phyloP scores from a whole-genome alignment of 305 asterid species.

The Solanum hybrid region DNA sequence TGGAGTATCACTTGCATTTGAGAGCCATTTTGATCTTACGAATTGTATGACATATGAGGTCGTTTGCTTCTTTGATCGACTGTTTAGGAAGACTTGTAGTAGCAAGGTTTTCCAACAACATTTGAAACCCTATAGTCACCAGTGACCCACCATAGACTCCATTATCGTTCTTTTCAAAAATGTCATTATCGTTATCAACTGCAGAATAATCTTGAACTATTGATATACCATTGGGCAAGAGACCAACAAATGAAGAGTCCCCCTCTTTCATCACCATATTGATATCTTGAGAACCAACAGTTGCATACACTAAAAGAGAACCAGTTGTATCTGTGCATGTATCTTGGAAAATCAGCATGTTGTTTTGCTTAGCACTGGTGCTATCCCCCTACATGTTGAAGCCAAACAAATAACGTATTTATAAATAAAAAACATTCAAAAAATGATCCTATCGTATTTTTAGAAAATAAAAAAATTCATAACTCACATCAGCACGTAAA shows the following conservation, averaged over 20 bases:
- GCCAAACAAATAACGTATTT: not conserved
- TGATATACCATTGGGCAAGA: not conserved
- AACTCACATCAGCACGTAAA: not conserved
- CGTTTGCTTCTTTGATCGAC: slow-evolving; percentile 45
- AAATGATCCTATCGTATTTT: not conserved
- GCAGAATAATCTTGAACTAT: slow-evolving; percentile 9
- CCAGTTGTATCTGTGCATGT: not conserved
- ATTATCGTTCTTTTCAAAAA: not conserved
- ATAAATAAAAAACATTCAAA: not conserved
- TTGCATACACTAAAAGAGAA: not conserved
- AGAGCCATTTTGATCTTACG: slow-evolving; percentile 46
- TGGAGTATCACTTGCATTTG: slow-evolving; percentile 17
- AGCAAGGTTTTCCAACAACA: slow-evolving; percentile 36
- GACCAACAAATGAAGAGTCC: not conserved
- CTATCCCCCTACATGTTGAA: slow-evolving; percentile 28
- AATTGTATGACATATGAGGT: slow-evolving; percentile 48
- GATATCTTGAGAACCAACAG: not conserved
- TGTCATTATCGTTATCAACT: slow-evolving; percentile 1
- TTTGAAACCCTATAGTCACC: slow-evolving; percentile 62
- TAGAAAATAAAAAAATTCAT: not conserved
- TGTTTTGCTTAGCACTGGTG: not conserved
- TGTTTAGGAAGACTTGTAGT: slow-evolving; percentile 45
- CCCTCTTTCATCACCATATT: not conserved
- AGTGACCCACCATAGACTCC: slow-evolving; percentile 31
- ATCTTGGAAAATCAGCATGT: not conserved